Conservation (phyloP, 371 early-diverging fungal species). For the Mucor irregularis region DNA sequence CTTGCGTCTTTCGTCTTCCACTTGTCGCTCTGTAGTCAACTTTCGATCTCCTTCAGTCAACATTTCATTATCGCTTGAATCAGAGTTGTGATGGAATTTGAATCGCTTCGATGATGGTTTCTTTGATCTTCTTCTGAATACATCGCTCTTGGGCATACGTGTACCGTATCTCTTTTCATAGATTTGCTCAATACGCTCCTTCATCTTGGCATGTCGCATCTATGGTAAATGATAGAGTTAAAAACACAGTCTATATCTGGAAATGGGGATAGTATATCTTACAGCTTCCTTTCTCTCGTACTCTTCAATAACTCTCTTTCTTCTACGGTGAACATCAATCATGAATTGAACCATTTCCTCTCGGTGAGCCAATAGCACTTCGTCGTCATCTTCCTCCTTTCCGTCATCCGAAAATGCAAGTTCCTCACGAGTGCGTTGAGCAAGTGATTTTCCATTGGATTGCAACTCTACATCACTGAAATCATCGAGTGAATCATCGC, state of each 20-base stretch:
- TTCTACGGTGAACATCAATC: constrained; percentile 40
- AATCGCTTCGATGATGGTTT: neutral
- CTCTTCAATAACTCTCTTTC: constrained; percentile 37
- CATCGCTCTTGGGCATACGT: constrained; percentile 20
- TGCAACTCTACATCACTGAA: constrained; percentile 21
- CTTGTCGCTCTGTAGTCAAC: constrained; percentile 8
- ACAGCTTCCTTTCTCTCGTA: constrained; percentile 44
- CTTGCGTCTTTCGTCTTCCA: constrained; percentile 34
- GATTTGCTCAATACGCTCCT: constrained; percentile 31
- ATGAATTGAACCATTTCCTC: constrained; percentile 49
- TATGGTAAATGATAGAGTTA: neutral
- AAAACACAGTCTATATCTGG: too few relatives aligned
- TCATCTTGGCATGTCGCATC: constrained; percentile 32
- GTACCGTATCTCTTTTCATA: constrained; percentile 44
- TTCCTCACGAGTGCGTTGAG: constrained; percentile 27
- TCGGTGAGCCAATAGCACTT: constrained; percentile 28
- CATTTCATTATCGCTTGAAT: constrained; percentile 5
- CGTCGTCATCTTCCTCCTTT: constrained; percentile 39
- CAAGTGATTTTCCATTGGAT: constrained; percentile 11
- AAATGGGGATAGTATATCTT: constrained; percentile 7
- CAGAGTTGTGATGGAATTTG: constrained; percentile 3
- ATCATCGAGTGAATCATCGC: constrained; percentile 24
- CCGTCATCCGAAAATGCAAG: constrained; percentile 23
- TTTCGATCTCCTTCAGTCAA: neutral
- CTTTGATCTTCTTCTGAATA: neutral